Evolutionary conservation across 257 asterid genomes (phyloP).

Genomic region (Solanum bukasovii): DNA sequence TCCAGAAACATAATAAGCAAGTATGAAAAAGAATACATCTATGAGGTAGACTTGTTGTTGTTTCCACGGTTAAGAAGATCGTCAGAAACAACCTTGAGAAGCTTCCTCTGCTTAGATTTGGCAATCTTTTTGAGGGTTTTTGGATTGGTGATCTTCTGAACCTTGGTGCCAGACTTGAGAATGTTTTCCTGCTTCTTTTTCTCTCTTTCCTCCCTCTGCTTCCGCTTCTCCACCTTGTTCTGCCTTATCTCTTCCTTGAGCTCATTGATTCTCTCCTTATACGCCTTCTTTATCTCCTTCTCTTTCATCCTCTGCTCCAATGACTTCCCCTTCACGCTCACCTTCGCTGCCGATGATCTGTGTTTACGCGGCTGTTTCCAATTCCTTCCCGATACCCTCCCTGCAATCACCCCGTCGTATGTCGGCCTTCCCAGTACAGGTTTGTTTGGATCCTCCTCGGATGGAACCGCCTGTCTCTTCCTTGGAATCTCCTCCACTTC

Average conservation of each 20-base stretch:
- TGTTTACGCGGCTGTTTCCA: slow-evolving; percentile 86
- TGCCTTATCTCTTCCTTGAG: slow-evolving; percentile 69
- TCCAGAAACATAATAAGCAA: not conserved
- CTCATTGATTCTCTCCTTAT: slow-evolving; percentile 51
- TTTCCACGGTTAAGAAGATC: slow-evolving; percentile 13
- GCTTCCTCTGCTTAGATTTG: slow-evolving; percentile 65
- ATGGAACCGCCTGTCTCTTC: slow-evolving; percentile 60
- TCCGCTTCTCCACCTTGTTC: slow-evolving; percentile 66
- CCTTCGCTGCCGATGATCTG: slow-evolving; percentile 59
- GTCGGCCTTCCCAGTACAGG: slow-evolving; percentile 58
- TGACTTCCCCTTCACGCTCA: slow-evolving; percentile 40
- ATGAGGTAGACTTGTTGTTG: not conserved
- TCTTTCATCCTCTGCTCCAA: slow-evolving; percentile 53
- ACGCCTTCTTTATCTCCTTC: slow-evolving; percentile 71
- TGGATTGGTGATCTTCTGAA: slow-evolving; percentile 73
- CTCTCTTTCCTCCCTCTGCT: slow-evolving; percentile 60
- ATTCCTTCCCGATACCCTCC: slow-evolving; percentile 74
- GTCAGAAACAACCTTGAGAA: slow-evolving; percentile 61
- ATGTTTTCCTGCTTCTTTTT: slow-evolving; percentile 70
- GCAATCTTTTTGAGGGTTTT: slow-evolving; percentile 75
- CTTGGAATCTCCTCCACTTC: slow-evolving; percentile 8
- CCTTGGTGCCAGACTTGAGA: slow-evolving; percentile 56
- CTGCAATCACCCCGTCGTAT: slow-evolving; percentile 84
- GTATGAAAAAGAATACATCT: not conserved
- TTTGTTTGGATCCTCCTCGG: slow-evolving; percentile 47